Conservation (phyloP, 2,329 filamentous ascomycete species). For the Parasarocladium wereldwijsianum region DNA sequence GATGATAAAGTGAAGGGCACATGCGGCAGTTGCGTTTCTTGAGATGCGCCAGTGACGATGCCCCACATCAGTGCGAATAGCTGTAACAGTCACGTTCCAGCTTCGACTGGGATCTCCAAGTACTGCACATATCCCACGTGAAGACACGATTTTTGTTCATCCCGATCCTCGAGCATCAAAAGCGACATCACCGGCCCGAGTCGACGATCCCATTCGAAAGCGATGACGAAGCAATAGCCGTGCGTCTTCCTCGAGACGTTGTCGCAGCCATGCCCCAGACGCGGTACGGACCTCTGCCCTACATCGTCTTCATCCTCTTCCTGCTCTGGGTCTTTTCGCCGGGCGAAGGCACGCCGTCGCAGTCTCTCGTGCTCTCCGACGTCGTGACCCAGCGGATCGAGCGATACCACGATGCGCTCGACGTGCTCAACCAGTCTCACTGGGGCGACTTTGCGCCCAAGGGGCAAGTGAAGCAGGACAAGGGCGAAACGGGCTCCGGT, state of each 20-base stretch:
- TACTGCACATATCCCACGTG: too few relatives aligned
- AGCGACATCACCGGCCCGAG: too few relatives aligned
- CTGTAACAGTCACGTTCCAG: too few relatives aligned
- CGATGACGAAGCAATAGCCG: conserved; percentile 2
- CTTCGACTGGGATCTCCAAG: too few relatives aligned
- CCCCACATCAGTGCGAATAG: too few relatives aligned
- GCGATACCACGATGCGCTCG: conserved; percentile 36
- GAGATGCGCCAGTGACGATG: too few relatives aligned
- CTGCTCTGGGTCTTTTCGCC: conserved; percentile 22
- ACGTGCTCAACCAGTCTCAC: conserved; percentile 36
- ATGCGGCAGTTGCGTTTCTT: too few relatives aligned
- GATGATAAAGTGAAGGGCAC: too few relatives aligned
- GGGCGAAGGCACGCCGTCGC: conserved; percentile 18
- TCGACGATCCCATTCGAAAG: neutral
- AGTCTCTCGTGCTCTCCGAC: conserved; percentile 19
- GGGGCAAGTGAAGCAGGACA: conserved; percentile 11
- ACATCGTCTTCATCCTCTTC: conserved; percentile 21
- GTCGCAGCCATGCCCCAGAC: conserved; percentile 1
- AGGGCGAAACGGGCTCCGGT: conserved; percentile 9
- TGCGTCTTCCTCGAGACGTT: neutral
- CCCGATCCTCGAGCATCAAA: too few relatives aligned
- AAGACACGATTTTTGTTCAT: too few relatives aligned
- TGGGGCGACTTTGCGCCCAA: conserved; percentile 46
- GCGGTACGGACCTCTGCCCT: conserved; percentile 9
- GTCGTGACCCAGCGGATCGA: conserved; percentile 28